These are phyloP conservation scores for Calonectria hawksworthii DNA, from an alignment of 2,329 filamentous ascomycete genomes.

Conservation along the genomic window DNA sequence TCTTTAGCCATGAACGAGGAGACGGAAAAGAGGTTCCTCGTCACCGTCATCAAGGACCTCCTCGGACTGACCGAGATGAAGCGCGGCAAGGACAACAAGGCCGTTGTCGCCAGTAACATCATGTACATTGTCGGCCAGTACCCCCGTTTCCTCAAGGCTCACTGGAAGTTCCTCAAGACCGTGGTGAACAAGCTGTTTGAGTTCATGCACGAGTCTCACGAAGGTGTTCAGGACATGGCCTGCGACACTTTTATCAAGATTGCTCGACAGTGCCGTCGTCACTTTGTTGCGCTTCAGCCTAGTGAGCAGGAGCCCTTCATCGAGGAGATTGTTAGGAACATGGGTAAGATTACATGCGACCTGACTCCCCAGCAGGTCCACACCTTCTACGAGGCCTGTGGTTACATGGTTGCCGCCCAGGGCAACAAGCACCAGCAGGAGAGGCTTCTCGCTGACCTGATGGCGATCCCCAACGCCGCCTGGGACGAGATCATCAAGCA, in stretches of 20 bases:
- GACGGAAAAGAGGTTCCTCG: conserved; percentile 97
- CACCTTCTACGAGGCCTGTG: conserved; percentile 98
- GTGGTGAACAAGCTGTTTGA: conserved; percentile 99
- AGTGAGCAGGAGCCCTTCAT: conserved; percentile 97
- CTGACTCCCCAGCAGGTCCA: conserved; percentile 97
- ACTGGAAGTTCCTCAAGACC: conserved; percentile 99
- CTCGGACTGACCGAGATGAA: conserved; percentile 99
- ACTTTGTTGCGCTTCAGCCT: conserved; percentile 96
- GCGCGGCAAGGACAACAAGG: conserved; percentile 99
- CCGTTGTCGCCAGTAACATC: conserved; percentile 98
- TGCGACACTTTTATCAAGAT: conserved; percentile 99
- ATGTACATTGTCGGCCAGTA: conserved; percentile 99
- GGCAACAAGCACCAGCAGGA: conserved; percentile 96
- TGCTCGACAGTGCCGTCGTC: conserved; percentile 95
- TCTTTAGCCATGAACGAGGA: conserved; percentile 99
- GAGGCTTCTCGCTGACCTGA: conserved; percentile 89
- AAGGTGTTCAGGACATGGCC: conserved; percentile 99
- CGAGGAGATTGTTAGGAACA: conserved; percentile 96
- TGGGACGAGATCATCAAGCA: conserved; percentile 96
- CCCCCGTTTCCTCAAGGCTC: conserved; percentile 96
- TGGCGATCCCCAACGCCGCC: conserved; percentile 92
- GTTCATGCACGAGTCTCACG: conserved; percentile 99
- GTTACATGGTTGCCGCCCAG: conserved; percentile 98
- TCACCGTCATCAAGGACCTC: conserved; percentile 98
- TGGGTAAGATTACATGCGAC: conserved; percentile 96